Conservation (phyloP, 768 basidiomycete genomes). For the Tricholoma matsutake region DNA sequence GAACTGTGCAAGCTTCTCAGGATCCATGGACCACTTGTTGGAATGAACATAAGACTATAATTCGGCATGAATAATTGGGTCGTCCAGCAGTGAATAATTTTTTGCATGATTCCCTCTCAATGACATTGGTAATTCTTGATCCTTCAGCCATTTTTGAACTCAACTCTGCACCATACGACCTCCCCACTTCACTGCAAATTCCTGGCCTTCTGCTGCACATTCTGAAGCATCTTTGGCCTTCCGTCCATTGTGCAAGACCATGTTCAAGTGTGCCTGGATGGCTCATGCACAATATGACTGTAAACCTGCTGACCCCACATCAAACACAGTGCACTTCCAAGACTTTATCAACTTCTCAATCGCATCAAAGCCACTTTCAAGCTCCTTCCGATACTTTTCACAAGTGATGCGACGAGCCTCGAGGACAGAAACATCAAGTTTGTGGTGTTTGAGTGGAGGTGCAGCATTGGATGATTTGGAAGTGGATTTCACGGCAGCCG, state of each 20-base stretch:
- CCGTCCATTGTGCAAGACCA: not conserved
- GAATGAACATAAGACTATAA: not conserved
- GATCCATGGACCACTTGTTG: not conserved
- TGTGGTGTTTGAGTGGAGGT: not conserved
- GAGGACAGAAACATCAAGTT: not conserved
- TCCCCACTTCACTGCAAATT: not conserved
- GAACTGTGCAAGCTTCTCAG: not conserved
- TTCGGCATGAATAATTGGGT: not conserved
- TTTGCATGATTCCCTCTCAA: too few species aligned
- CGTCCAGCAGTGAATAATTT: not conserved
- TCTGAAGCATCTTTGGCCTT: too few species aligned
- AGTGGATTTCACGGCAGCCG: too few species aligned
- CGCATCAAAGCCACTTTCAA: not conserved
- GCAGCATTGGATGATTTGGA: not conserved
- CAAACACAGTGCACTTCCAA: not conserved
- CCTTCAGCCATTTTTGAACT: not conserved
- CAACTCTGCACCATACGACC: not conserved
- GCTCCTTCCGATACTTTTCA: not conserved
- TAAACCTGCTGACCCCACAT: not conserved
- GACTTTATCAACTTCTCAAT: not conserved
- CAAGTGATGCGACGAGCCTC: not conserved
- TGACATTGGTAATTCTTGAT: not conserved
- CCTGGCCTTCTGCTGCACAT: too few species aligned
- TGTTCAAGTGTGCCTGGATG: not conserved
- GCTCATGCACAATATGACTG: not conserved